Evolutionary conservation across 352 stramenopile species (phyloP).

Genomic region (Poterioochromonas sp.): DNA sequence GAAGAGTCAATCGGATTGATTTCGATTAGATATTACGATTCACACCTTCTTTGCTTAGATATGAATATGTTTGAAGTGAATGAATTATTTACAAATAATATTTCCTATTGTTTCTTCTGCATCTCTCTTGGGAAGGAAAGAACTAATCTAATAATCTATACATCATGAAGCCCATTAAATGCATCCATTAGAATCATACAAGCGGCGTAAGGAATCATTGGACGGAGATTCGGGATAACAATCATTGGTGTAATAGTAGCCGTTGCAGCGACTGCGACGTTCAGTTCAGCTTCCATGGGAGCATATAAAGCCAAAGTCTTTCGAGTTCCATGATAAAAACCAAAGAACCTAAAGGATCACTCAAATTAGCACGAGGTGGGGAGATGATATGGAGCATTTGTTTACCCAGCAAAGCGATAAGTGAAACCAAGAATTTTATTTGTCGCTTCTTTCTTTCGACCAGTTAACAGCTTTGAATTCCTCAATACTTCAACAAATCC

Average conservation of each 20-base stretch:
- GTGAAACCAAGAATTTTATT: slow-evolving; percentile 4
- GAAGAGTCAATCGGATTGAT: too few species aligned
- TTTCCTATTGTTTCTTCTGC: too few species aligned
- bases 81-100: too few species aligned
- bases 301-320: not conserved
- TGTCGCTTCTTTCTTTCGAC: not conserved
- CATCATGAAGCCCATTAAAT: not conserved
- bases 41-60: too few species aligned
- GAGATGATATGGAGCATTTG: not conserved
- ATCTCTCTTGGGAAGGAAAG: too few species aligned
- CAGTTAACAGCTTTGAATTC: not conserved
- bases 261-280: not conserved
- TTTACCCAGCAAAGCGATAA: slow-evolving; percentile 5
- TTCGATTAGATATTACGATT: too few species aligned
- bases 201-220: not conserved
- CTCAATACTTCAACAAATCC: not conserved
- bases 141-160: too few species aligned
- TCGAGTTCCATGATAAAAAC: not conserved
- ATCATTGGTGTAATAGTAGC: not conserved
- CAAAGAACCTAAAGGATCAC: slow-evolving; percentile 5
- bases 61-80: too few species aligned
- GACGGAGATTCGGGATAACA: not conserved
- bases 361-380: not conserved
- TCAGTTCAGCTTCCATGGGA: not conserved
- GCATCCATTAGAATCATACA: not conserved